Base-by-base conservation (phyloP, 2,329 filamentous ascomycete genomes). In the Orbilia javanica region DNA sequence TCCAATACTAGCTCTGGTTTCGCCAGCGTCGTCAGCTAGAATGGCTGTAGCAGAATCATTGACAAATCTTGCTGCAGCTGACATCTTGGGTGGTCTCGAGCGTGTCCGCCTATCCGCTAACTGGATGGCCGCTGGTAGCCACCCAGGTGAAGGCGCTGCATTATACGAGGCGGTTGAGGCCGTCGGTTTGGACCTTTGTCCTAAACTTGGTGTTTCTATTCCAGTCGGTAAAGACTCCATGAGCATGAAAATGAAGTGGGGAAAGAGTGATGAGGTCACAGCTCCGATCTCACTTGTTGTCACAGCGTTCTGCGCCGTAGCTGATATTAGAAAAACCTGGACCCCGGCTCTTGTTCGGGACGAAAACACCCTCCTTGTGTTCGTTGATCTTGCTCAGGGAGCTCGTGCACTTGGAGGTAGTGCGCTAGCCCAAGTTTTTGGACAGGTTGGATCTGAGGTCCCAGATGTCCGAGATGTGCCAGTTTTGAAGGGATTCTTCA, bases 201-300 rank as follows among this genome's bases (percentile, higher is more conserved):
- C 94, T 1, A 88, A 92, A 81, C 88, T 98, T n/a, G 93, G 93
- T 36, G 90, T 99, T 79, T 93, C 92, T 72, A 98, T 99, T 76
- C 96, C 96, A 3, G 96, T 98, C 7, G 96, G 96, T 69, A 98
- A 99, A 85, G 96, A 99, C 84, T 98, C 95, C 0, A 97, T 96
- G 85, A 97, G 94, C 1, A 98, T 99, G 96, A 97, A 97, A 87
- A 95, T 96, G 82, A 93, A 93, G 70, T 98, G 96, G 96, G 88
- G 89, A 18, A 88, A 92, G 79, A 85, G 88, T 13, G 96, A 92
- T 86, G 94, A 94, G 80, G 95, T 98, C 62, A 97, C 93, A 42
- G 93, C 96, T 3, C 96, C 96, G 0, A 89, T 98, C 81, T 97
- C 95, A 0, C 88, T 97, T 4, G 91, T 97, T 69, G 94, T 98